A percentile compares a stretch with the other conserved stretches of the same genome.
phyloP scores from a whole-genome alignment of 2,329 filamentous ascomycete genomes.

The Seiridium cupressi region DNA sequence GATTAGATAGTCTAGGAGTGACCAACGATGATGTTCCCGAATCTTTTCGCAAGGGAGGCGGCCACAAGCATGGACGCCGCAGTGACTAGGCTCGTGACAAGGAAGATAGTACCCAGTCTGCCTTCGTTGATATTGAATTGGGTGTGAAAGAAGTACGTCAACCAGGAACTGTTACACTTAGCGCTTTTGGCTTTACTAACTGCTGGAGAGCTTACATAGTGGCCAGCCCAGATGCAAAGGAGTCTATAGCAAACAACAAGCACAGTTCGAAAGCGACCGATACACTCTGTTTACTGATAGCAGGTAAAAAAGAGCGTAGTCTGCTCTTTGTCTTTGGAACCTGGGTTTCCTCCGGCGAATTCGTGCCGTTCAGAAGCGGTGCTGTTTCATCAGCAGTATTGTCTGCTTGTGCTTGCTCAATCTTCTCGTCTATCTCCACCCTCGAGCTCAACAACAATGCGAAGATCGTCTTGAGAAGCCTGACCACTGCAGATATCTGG shows the following conservation, averaged over 20 bases:
- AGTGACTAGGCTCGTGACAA: conserved; percentile 49
- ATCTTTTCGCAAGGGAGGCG: conserved; percentile 50
- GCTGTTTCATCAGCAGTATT: conserved; percentile 14
- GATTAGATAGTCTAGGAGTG: conserved; percentile 32
- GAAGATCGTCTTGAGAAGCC: conserved; percentile 54
- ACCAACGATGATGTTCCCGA: conserved; percentile 64
- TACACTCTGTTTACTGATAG: conserved; percentile 42
- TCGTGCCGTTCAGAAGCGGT: conserved; percentile 15
- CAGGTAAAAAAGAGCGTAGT: conserved; percentile 42
- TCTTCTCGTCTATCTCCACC: conserved; percentile 30
- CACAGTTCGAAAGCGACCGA: conserved; percentile 60
- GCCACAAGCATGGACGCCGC: conserved; percentile 51
- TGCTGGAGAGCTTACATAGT: conserved; percentile 51
- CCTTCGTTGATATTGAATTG: conserved; percentile 47
- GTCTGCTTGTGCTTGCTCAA: conserved; percentile 8
- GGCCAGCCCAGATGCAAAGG: conserved; percentile 63
- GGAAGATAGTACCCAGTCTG: conserved; percentile 53
- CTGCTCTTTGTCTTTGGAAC: conserved; percentile 7
- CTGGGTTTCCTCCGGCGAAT: not conserved
- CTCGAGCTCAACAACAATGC: conserved; percentile 42
- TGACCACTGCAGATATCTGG: conserved; percentile 53
- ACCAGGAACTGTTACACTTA: conserved; percentile 53
- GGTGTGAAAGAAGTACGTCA: conserved; percentile 54
- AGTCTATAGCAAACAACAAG: conserved; percentile 41
- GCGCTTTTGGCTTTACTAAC: conserved; percentile 43